A percentile compares a stretch with the other conserved stretches of the same genome.
Conservation (phyloP, 768 basidiomycete genomes). For the Pisolithus microcarpus region DNA sequence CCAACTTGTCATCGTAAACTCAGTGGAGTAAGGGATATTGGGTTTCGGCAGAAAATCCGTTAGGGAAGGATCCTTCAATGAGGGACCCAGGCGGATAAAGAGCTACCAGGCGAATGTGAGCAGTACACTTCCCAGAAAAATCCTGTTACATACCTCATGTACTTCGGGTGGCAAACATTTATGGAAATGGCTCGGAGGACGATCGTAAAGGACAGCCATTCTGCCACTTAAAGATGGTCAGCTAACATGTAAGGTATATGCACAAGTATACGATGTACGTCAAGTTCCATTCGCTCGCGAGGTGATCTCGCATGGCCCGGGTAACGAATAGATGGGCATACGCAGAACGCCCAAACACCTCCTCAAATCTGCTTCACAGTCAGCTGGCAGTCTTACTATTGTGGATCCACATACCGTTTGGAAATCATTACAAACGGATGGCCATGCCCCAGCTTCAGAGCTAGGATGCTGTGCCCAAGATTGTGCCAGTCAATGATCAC, state of each 20-base stretch:
- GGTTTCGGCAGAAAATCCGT: constrained; percentile 48
- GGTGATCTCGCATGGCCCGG: constrained; percentile 67
- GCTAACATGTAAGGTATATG: not conserved
- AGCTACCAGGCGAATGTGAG: constrained; percentile 29
- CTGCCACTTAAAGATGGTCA: constrained; percentile 49
- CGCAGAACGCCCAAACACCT: constrained; percentile 68
- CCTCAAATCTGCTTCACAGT: constrained; percentile 62
- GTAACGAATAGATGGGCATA: constrained; percentile 94
- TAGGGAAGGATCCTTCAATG: constrained; percentile 29
- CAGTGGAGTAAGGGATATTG: constrained; percentile 49
- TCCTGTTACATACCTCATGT: constrained; percentile 51
- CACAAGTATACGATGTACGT: constrained; percentile 37
- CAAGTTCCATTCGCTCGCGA: constrained; percentile 69
- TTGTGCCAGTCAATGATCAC: constrained; percentile 99
- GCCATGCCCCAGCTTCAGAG: constrained; percentile 61
- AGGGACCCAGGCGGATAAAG: constrained; percentile 41
- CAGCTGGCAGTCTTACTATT: not conserved
- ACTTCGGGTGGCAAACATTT: constrained; percentile 60
- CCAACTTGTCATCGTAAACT: constrained; percentile 44
- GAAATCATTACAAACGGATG: constrained; percentile 72
- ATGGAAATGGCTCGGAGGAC: constrained; percentile 83
- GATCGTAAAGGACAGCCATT: constrained; percentile 78
- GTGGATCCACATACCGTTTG: constrained; percentile 47
- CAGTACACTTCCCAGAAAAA: not conserved
- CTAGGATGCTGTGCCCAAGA: constrained; percentile 88